Conservation (phyloP, 345 rosid genomes). For the Linum lewisii region DNA sequence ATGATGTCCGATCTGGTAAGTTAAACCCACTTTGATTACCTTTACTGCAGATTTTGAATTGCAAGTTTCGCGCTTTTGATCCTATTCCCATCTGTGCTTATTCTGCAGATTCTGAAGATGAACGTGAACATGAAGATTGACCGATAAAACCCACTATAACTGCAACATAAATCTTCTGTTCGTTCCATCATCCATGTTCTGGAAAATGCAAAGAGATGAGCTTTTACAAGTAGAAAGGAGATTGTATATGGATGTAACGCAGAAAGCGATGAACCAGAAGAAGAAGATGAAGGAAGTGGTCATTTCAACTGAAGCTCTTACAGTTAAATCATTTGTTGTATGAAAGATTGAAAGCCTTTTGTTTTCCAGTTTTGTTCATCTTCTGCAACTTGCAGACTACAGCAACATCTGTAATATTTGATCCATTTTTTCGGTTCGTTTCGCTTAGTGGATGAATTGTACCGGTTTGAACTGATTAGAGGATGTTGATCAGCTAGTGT, state of each 20-base stretch:
- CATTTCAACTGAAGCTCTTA: too few relatives aligned
- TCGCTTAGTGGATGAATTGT: too few relatives aligned
- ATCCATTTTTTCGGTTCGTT: background rate
- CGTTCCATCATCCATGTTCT: too few relatives aligned
- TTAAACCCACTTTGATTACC: background rate
- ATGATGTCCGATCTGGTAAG: constrained; percentile 30
- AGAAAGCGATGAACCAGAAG: background rate
- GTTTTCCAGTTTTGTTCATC: background rate
- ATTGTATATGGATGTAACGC: background rate
- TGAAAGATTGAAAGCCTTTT: background rate
- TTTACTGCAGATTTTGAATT: too few relatives aligned
- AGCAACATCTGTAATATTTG: background rate
- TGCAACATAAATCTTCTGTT: too few relatives aligned
- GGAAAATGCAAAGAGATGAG: background rate
- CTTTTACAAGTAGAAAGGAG: background rate
- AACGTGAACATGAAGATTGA: constrained; percentile 44
- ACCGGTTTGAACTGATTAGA: too few relatives aligned
- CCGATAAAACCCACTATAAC: background rate
- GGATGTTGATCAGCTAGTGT: too few relatives aligned
- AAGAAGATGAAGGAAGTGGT: too few relatives aligned
- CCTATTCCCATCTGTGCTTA: background rate
- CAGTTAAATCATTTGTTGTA: background rate
- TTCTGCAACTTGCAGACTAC: background rate
- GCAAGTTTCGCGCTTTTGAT: background rate
- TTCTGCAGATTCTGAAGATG: constrained; percentile 37